Evolutionary conservation across 345 rosid species (phyloP).

Genomic region (Aquilaria sinensis): DNA sequence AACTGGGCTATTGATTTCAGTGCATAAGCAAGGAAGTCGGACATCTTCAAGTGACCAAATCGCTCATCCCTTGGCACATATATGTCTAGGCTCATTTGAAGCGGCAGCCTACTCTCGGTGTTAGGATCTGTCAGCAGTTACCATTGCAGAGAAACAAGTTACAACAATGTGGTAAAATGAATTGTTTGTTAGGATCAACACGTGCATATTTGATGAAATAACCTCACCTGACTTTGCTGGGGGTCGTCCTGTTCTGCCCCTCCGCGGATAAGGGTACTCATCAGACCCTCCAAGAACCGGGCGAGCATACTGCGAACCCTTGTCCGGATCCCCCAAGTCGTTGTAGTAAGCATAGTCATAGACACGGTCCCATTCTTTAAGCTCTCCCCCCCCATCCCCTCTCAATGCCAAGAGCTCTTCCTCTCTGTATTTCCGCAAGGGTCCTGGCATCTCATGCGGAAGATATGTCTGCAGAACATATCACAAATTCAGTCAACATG

Average conservation of each 20-base stretch:
- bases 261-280: constrained; percentile 82
- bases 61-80: constrained; percentile 87
- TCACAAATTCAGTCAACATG: not conserved
- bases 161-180: not conserved
- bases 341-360: constrained; percentile 88
- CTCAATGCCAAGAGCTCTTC: constrained; percentile 56
- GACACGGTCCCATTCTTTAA: constrained; percentile 69
- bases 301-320: constrained; percentile 35
- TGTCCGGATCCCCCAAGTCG: constrained; percentile 58
- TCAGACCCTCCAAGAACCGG: constrained; percentile 78
- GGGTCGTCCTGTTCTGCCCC: constrained; percentile 70
- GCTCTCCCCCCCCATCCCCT: constrained; percentile 70
- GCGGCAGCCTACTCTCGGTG: constrained; percentile 48
- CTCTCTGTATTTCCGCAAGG: constrained; percentile 48
- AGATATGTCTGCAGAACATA: constrained; percentile 52
- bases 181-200: not conserved
- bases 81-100: constrained; percentile 32
- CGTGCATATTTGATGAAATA: not conserved
- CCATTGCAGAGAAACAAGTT: not conserved
- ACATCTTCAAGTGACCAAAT: constrained; percentile 63
- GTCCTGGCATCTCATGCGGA: constrained; percentile 56
- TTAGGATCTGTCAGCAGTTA: constrained; percentile 34
- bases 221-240: constrained; percentile 33
- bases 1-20: constrained; percentile 48
- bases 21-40: constrained; percentile 53